phyloP scores from a whole-genome alignment of 257 asterid genomes.

The Solanum piurae region DNA sequence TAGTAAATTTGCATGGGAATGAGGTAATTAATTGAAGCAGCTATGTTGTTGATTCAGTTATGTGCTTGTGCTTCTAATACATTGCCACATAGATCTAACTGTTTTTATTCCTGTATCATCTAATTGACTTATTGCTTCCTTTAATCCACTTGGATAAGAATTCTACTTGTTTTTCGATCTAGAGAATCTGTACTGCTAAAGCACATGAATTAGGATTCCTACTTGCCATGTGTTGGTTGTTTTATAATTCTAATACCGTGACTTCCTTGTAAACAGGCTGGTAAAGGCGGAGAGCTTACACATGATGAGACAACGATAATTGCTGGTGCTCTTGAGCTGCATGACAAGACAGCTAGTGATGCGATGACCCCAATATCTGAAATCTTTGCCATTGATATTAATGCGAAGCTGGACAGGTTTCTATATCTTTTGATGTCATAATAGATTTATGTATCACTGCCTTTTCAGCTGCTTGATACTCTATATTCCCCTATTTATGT shows the following conservation, averaged over 20 bases:
- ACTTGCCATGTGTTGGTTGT: not conserved
- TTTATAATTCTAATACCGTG: not conserved
- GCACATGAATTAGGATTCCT: not conserved
- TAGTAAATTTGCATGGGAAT: slow-evolving; percentile 71
- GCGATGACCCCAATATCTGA: slow-evolving; percentile 92
- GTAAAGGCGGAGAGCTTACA: slow-evolving; percentile 98
- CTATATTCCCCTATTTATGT: not conserved
- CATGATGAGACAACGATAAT: slow-evolving; percentile 97
- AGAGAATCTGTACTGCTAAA: not conserved
- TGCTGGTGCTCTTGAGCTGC: slow-evolving; percentile 92
- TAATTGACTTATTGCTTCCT: not conserved
- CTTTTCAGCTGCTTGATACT: slow-evolving; percentile 6
- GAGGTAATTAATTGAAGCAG: slow-evolving; percentile 36
- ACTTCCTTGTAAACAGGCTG: slow-evolving; percentile 54
- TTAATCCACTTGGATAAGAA: not conserved
- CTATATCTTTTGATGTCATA: not conserved
- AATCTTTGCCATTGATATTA: slow-evolving; percentile 68
- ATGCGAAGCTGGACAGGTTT: slow-evolving; percentile 81
- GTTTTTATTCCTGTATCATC: not conserved
- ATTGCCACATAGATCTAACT: not conserved
- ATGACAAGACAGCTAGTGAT: slow-evolving; percentile 80
- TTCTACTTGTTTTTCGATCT: not conserved
- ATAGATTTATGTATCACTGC: not conserved
- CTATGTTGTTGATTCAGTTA: not conserved
- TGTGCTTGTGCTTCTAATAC: not conserved